Evolutionary conservation across 78 protist genomes (phyloP).

Genomic region (Bigelowiella natans): DNA sequence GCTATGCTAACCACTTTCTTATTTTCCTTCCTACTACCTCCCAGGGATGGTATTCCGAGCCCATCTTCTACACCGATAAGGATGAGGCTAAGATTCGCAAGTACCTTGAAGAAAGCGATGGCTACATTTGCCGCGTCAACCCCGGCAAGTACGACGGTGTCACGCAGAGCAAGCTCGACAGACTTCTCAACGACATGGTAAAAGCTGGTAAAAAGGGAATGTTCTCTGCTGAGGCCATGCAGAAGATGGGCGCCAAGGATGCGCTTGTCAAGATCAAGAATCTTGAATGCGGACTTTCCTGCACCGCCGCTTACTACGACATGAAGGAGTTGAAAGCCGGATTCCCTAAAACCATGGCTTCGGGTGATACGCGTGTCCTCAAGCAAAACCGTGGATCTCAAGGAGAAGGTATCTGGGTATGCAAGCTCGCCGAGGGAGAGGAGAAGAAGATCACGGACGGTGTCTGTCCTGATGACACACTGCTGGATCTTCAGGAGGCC

Average conservation of each 20-base stretch:
- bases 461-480: too few relatives aligned
- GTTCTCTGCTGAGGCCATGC: not conserved
- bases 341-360: constrained; percentile 5
- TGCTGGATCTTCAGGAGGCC: not conserved
- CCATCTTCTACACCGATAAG: not conserved
- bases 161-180: not conserved
- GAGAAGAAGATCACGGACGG: too few relatives aligned
- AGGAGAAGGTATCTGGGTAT: not conserved
- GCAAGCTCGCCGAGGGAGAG: too few relatives aligned
- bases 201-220: too few relatives aligned
- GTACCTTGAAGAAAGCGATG: not conserved
- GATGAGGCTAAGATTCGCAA: not conserved
- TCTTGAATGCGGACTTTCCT: not conserved
- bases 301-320: not conserved
- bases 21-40: too few relatives aligned
- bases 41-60: too few relatives aligned
- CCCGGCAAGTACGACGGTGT: not conserved
- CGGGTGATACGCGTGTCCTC: too few relatives aligned
- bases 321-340: not conserved
- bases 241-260: not conserved
- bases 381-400: constrained; percentile 9
- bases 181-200: not conserved
- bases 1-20: too few relatives aligned
- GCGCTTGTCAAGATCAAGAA: not conserved
- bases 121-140: not conserved